phyloP scores from a whole-genome alignment of 345 rosid genomes.

The Populus alba region DNA sequence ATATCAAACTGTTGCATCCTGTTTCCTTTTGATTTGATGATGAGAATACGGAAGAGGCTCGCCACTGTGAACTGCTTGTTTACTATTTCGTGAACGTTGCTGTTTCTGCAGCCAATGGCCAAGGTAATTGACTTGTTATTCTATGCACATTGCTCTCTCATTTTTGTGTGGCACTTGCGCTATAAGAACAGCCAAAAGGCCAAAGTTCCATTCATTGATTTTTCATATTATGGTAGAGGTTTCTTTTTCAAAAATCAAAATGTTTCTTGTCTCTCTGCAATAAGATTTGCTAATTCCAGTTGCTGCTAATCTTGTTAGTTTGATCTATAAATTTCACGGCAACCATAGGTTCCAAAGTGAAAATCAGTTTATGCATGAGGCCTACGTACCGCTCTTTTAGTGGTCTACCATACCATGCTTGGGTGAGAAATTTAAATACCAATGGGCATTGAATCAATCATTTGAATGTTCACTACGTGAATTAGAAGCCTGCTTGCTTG shows the following conservation, averaged over 20 bases:
- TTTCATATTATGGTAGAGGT: background rate
- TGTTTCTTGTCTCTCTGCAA: background rate
- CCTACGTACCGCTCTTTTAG: background rate
- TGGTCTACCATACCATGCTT: background rate
- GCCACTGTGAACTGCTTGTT: background rate
- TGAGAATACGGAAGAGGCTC: background rate
- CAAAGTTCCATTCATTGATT: background rate
- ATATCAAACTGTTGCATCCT: background rate
- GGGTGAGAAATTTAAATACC: background rate
- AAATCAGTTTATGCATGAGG: background rate
- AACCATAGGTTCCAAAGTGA: background rate
- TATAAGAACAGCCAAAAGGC: background rate
- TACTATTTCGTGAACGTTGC: background rate
- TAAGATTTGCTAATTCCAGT: background rate
- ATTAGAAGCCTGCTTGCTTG: too few species aligned
- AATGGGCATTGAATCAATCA: background rate
- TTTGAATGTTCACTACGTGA: too few species aligned
- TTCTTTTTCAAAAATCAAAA: background rate
- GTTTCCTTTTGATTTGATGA: background rate
- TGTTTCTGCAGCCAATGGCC: background rate
- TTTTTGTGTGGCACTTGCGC: background rate
- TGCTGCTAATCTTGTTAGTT: background rate
- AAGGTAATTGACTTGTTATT: background rate
- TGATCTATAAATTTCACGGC: background rate
- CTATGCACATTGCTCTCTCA: background rate